Percentiles rank a stretch among this genome's conserved stretches.
phyloP scores from a whole-genome alignment of 805 yeast genomes.

The Candida berthetii region DNA sequence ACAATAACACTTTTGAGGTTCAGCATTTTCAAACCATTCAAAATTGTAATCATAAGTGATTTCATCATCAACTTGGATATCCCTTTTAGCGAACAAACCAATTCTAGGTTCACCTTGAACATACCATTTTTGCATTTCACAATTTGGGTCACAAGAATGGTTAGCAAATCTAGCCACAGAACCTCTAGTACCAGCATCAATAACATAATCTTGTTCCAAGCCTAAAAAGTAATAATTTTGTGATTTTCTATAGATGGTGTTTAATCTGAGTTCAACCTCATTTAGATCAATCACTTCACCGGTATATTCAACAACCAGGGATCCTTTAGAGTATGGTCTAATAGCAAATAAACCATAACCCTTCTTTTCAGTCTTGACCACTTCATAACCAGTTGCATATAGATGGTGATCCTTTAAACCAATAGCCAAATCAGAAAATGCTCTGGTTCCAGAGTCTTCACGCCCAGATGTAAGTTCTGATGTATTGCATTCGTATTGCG shows the following conservation, averaged over 20 bases:
- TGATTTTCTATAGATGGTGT: conserved; percentile 24
- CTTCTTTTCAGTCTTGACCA: conserved; percentile 29
- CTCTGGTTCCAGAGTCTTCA: conserved; percentile 31
- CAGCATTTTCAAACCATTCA: conserved; percentile 35
- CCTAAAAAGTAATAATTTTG: conserved; percentile 33
- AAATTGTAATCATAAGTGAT: conserved; percentile 44
- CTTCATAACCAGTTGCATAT: conserved; percentile 24
- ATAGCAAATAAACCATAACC: conserved; percentile 38
- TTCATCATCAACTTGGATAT: conserved; percentile 34
- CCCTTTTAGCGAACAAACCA: conserved; percentile 36
- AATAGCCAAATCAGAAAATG: conserved; percentile 19
- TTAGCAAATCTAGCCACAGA: conserved; percentile 44
- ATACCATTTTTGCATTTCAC: conserved; percentile 42
- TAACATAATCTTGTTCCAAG: conserved; percentile 34
- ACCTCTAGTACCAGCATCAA: conserved; percentile 39
- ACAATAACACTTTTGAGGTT: conserved; percentile 38
- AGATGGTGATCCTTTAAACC: conserved; percentile 6
- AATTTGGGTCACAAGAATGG: conserved; percentile 43
- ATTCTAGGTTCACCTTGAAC: conserved; percentile 38
- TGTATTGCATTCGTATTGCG: conserved; percentile 28
- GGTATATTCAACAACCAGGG: conserved; percentile 39
- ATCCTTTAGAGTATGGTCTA: conserved; percentile 27
- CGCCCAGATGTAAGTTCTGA: conserved; percentile 23
- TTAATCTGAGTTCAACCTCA: conserved; percentile 31
- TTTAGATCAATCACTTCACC: conserved; percentile 39